Evolutionary conservation across 1,284 basidiomycete genomes (phyloP).

Genomic region (Tetrapyrgos nigripes): DNA sequence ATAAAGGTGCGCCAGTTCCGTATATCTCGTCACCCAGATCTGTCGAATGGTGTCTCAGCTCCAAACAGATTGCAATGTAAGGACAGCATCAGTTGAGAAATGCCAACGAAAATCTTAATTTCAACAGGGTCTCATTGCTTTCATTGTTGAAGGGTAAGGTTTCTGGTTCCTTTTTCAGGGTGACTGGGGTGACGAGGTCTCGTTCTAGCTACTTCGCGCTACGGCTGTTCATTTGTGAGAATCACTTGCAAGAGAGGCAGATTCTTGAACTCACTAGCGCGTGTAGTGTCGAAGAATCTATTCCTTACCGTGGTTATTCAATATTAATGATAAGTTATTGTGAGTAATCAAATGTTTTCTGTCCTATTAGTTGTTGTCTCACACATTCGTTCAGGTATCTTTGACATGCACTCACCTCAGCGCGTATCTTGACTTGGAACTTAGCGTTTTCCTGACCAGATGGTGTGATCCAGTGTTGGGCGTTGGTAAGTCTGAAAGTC

Average conservation of each 20-base stretch:
- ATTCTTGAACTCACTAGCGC: constrained; percentile 3
- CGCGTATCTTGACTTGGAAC: constrained; percentile 21
- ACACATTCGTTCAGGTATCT: constrained; percentile 32
- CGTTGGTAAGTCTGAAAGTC: constrained; percentile 39
- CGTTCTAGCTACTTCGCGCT: constrained; percentile 46
- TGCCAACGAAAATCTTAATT: background rate
- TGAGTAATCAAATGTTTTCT: constrained; percentile 27
- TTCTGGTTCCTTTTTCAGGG: background rate
- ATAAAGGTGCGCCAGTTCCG: constrained; percentile 41
- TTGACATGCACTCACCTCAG: constrained; percentile 46
- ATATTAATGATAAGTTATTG: no score
- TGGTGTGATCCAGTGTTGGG: constrained; percentile 37
- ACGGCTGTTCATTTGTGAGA: constrained; percentile 47
- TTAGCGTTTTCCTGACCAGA: background rate
- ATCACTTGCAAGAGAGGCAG: constrained; percentile 3
- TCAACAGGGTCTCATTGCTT: constrained; percentile 45
- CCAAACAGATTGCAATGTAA: constrained; percentile 51
- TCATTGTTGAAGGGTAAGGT: constrained; percentile 50
- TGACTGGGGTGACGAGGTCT: background rate
- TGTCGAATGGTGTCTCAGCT: no score
- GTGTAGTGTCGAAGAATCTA: constrained; percentile 45
- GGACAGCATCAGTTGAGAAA: background rate
- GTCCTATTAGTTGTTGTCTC: background rate
- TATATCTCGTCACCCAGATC: background rate
- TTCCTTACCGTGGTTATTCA: constrained; percentile 39